Base-by-base conservation (phyloP, 2,329 filamentous ascomycete species). In the Trichoderma simmonsii region DNA sequence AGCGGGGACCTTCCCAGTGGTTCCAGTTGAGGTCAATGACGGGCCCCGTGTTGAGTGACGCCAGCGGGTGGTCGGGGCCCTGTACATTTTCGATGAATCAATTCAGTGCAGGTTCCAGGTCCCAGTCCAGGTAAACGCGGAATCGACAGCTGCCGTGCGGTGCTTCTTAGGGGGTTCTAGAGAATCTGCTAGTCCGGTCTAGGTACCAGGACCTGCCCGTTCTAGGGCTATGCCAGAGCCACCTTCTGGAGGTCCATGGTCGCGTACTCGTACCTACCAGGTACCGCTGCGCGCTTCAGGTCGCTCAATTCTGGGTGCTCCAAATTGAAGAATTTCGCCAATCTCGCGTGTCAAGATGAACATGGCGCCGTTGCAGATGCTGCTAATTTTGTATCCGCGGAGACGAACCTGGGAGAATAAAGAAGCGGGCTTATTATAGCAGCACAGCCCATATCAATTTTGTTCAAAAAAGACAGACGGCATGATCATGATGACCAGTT, bases 321-420 rank as follows among this genome's bases (percentile, higher is more conserved):
- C 51, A 43, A 57, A 67, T 43, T 67, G 64, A 34, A 43, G 30
- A 67, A 67, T 67, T 67, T 67, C 64, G 64, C 51, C 64, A 67
- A 67, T 67, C 64, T 59, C 18, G 51, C 18, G n/a, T 30, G 34
- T 56, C n/a, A 54, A 24, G 48, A 54, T 67, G 64, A 39, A 59
- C 26, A 30, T 26, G 64, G 51, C 51, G 18, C 54, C 51, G 21
- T 39, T 4, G 30, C 51, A 43, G 60, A 63, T 62, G 21, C 21
- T 39, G 60, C 21, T 43, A 63, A 24, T 63, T 63, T 11, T 57
- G 6, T 30, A 30, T 54, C 30, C 21, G 43, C 15, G 26, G 30
- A 54, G 43, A 54, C 63, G 43, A 36, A 7, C 21, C 9, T 6
- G n/a, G 48, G 1, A 24, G 36, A 18, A 15, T 8, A 43, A 3